A percentile compares a stretch with the other conserved stretches of the same genome.
phyloP scores from a whole-genome alignment of 331 rosid species.

The Acacia concinna region DNA sequence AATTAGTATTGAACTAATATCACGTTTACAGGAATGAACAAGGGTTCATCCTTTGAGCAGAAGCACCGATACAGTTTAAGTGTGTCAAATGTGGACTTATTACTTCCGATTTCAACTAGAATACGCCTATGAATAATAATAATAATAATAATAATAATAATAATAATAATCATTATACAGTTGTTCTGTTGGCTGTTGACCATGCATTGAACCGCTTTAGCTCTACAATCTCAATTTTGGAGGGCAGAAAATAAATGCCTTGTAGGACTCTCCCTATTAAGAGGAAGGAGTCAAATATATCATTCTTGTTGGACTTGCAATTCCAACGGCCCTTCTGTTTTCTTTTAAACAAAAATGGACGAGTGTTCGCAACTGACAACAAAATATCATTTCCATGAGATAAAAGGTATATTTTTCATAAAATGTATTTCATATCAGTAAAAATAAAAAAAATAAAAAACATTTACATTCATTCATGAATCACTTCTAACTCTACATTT shows the following conservation, averaged over 20 bases:
- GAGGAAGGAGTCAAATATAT: neutral
- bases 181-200: neutral
- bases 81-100: neutral
- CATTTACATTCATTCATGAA: neutral
- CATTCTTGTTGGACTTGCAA: neutral
- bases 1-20: no score
- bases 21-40: neutral
- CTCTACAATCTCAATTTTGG: neutral
- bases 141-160: no score
- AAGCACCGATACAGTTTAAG: neutral
- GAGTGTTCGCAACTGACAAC: neutral
- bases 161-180: neutral
- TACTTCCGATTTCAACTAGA: neutral
- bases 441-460: no score
- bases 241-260: neutral
- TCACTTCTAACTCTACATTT: neutral
- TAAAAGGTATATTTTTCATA: neutral
- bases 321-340: neutral
- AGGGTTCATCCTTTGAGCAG: no score
- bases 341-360: neutral
- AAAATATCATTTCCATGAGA: neutral
- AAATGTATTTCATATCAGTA: neutral
- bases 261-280: neutral
- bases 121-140: neutral
- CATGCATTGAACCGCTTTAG: neutral